These are phyloP conservation scores for Nigrograna mackinnonii DNA, from an alignment of 2,329 filamentous ascomycete genomes.

Conservation along the genomic window DNA sequence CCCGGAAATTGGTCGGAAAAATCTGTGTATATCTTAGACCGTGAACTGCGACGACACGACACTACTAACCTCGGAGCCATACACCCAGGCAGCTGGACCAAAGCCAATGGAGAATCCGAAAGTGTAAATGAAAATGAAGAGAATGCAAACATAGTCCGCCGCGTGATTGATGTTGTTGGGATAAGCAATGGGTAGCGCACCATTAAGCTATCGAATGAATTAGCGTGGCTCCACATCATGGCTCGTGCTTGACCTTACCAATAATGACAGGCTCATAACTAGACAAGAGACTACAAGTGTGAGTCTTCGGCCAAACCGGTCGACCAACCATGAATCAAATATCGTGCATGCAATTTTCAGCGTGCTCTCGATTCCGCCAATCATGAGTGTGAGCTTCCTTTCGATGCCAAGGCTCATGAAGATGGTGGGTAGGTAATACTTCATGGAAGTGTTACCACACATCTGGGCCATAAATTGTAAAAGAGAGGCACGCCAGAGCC, in stretches of 20 bases:
- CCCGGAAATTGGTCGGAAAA: constrained; percentile 61
- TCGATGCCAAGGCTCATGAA: constrained; percentile 56
- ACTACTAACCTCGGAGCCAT: constrained; percentile 58
- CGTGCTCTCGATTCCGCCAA: constrained; percentile 61
- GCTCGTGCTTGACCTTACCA: constrained; percentile 45
- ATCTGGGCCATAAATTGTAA: constrained; percentile 65
- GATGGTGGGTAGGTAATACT: constrained; percentile 62
- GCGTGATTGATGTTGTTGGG: constrained; percentile 53
- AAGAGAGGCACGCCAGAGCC: constrained; percentile 60
- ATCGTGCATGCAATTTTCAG: constrained; percentile 61
- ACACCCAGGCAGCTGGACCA: constrained; percentile 62
- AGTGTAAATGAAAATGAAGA: constrained; percentile 63
- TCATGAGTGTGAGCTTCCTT: constrained; percentile 54
- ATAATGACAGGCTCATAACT: constrained; percentile 58
- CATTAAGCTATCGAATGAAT: constrained; percentile 53
- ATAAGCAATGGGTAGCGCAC: constrained; percentile 55
- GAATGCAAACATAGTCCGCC: constrained; percentile 56
- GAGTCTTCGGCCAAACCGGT: constrained; percentile 53
- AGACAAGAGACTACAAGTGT: constrained; percentile 55
- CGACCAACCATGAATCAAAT: constrained; percentile 61
- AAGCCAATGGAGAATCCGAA: constrained; percentile 63
- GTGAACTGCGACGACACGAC: not conserved
- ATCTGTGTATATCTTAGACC: constrained; percentile 43
- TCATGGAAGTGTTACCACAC: constrained; percentile 63
- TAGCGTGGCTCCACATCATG: not conserved